Conservation (phyloP, 1,139 yeast species). For the Diutina rugosa region DNA sequence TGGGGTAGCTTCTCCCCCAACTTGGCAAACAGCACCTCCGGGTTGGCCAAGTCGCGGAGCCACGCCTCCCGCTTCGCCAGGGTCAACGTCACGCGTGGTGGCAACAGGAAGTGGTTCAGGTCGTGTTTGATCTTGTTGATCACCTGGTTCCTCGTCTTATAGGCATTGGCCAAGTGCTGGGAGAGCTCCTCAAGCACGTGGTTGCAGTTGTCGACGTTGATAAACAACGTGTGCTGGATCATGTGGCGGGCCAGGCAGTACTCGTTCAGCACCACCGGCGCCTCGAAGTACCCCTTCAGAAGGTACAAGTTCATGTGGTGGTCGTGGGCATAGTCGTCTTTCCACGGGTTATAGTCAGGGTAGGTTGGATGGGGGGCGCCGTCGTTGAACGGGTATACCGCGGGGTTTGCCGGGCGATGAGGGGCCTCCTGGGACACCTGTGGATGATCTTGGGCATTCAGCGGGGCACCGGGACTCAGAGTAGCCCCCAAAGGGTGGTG, state of each 20-base stretch:
- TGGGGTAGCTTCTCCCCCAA: conserved; percentile 82
- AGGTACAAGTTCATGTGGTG: conserved; percentile 20
- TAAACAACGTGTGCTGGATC: conserved; percentile 28
- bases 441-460: neutral
- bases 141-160: conserved; percentile 47
- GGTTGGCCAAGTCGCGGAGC: conserved; percentile 68
- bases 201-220: conserved; percentile 25
- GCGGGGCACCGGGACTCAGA: neutral
- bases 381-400: neutral
- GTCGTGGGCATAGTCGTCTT: conserved; percentile 30
- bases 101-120: conserved; percentile 52
- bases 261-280: conserved; percentile 52
- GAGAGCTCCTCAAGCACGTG: conserved; percentile 28
- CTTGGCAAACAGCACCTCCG: conserved; percentile 48
- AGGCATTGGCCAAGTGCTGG: conserved; percentile 46
- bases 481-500: neutral
- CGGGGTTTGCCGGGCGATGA: neutral
- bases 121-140: conserved; percentile 47
- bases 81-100: conserved; percentile 80
- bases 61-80: conserved; percentile 77
- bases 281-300: conserved; percentile 44
- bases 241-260: conserved; percentile 41
- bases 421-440: neutral
- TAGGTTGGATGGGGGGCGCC: conserved; percentile 15
- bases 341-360: conserved; percentile 80